Evolutionary conservation across 179 eudicot species (phyloP), one percentile per base, ranked within the genome.

Genomic region (Gypsophila paniculata): DNA sequence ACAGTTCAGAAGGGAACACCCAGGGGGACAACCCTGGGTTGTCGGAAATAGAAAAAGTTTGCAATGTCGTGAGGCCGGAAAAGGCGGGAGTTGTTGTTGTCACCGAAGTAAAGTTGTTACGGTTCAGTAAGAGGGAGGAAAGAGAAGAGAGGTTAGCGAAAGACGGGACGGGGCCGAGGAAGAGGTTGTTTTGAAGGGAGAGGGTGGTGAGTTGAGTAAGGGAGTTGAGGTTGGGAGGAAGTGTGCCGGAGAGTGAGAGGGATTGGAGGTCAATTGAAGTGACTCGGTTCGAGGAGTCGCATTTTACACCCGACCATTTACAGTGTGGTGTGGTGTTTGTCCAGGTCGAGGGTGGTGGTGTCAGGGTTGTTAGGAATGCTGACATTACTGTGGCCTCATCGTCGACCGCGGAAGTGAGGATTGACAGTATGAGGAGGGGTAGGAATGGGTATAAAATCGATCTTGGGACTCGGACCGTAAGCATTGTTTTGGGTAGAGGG

Each of bases 1-100:
- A 11, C 0, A 90, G 72, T 26, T 80, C 75, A 1, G 48, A 3
- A 0, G 94, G 94, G 22, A 90, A 75, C 1, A 26, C 34, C 96
- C 96, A 90, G 0, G 85, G 77, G 0, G 81, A 19, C 7, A 84
- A 71, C 52, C 68, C 26, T 0, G 5, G 8, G 29, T 81, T 84
- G 2, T 36, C 67, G 18, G 73, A 62, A 3, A 84, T 23, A 0
- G 81, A 78, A 8, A 84, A 73, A 0, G 60, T 59, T 21, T 82
- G 87, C 17, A 84, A 74, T 9, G 79, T 74, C 4, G 72, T 68
- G 4, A 84, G 75, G 9, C 87, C 87, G 25, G 85, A 36, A 32
- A 84, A 81, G 15, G 74, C 75, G 14, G n/a, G 34, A 57, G 25
- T 0, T 0, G 71, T 76, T 76, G 44, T 84, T 81, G 36, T 4